These are phyloP conservation scores for Blastobotrys americana DNA, from an alignment of 805 yeast genomes.

Conservation along the genomic window DNA sequence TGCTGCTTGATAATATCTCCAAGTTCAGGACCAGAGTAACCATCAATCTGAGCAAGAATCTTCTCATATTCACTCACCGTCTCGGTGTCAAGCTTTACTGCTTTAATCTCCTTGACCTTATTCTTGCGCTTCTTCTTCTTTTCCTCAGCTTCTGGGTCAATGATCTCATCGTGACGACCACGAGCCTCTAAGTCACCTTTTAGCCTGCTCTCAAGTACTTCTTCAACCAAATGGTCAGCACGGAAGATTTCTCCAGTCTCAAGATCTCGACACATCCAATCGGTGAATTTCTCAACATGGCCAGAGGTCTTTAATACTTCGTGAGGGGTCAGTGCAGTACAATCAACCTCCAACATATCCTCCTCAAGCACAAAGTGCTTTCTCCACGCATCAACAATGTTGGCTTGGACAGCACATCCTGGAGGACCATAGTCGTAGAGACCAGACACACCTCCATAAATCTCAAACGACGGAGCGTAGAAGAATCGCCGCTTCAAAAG, in stretches of 20 bases:
- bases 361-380: constrained; percentile 96
- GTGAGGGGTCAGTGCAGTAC: constrained; percentile 95
- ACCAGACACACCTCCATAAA: constrained; percentile 98
- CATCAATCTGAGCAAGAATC: constrained; percentile 85
- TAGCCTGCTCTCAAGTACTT: constrained; percentile 89
- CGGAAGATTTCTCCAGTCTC: constrained; percentile 97
- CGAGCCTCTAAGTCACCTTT: constrained; percentile 97
- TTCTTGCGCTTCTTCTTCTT: constrained; percentile 88
- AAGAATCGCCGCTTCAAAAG: constrained; percentile 92
- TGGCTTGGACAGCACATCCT: constrained; percentile 97
- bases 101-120: constrained; percentile 93
- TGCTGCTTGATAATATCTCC: constrained; percentile 81
- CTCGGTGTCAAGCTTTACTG: constrained; percentile 74
- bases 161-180: constrained; percentile 46
- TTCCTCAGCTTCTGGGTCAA: constrained; percentile 44
- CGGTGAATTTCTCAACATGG: constrained; percentile 97
- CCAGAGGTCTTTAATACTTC: constrained; percentile 98
- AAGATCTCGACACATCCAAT: constrained; percentile 97
- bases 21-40: constrained; percentile 84
- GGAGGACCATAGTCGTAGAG: constrained; percentile 99
- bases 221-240: constrained; percentile 97
- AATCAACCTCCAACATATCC: constrained; percentile 97
- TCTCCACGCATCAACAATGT: constrained; percentile 91
- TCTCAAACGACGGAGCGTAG: constrained; percentile 94
- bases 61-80: constrained; percentile 74